phyloP scores from a whole-genome alignment of 768 basidiomycete species.

The Hygrophorus russula region DNA sequence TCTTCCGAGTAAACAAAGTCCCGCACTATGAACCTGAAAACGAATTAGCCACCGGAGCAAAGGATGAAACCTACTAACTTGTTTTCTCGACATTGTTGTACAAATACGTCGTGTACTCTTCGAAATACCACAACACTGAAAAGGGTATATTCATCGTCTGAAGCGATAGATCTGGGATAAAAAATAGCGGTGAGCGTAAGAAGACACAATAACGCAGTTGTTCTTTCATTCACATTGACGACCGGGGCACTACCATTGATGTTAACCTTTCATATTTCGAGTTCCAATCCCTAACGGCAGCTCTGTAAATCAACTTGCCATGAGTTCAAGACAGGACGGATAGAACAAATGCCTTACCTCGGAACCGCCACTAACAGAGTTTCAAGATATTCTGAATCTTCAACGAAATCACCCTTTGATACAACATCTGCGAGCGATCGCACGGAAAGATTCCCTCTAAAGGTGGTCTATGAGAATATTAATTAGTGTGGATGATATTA shows the following conservation, averaged over 20 bases:
- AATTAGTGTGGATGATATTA: conserved; percentile 1
- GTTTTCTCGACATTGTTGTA: conserved; percentile 89
- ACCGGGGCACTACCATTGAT: conserved; percentile 87
- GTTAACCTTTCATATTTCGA: conserved; percentile 80
- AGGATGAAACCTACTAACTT: conserved; percentile 44
- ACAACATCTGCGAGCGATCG: conserved; percentile 81
- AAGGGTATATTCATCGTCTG: conserved; percentile 84
- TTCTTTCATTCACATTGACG: conserved; percentile 53
- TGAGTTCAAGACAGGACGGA: conserved; percentile 9
- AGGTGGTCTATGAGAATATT: conserved; percentile 7
- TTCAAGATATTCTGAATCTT: conserved; percentile 90
- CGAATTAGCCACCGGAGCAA: not conserved
- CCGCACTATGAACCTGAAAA: conserved; percentile 75
- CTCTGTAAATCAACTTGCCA: conserved; percentile 34
- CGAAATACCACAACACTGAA: conserved; percentile 84
- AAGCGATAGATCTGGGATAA: conserved; percentile 47
- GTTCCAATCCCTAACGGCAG: conserved; percentile 78
- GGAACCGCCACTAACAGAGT: conserved; percentile 90
- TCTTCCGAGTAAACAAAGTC: conserved; percentile 88
- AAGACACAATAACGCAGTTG: conserved; percentile 8
- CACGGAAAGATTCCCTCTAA: conserved; percentile 89
- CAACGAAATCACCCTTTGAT: conserved; percentile 67
- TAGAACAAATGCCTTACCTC: conserved; percentile 43
- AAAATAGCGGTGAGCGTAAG: not conserved
- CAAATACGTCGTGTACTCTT: conserved; percentile 83